These are phyloP conservation scores for Cercospora canescens DNA, from an alignment of 2,329 filamentous ascomycete genomes.

Conservation along the genomic window DNA sequence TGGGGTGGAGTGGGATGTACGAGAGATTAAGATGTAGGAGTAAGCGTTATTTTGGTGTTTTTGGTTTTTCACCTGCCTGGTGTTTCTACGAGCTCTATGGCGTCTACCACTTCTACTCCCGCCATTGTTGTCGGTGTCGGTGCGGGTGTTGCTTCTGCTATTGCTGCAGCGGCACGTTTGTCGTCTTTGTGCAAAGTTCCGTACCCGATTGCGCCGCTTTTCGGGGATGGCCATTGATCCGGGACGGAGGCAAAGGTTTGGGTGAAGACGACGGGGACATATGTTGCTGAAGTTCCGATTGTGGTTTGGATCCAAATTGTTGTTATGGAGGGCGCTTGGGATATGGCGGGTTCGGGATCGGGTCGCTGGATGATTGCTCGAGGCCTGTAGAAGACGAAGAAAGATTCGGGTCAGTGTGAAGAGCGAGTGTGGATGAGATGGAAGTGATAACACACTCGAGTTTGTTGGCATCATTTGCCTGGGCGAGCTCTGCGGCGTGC, in stretches of 20 bases:
- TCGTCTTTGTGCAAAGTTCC: constrained; percentile 24
- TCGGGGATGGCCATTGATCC: constrained; percentile 29
- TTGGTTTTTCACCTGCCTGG: neutral
- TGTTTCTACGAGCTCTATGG: neutral
- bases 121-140: neutral
- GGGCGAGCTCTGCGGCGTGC: neutral
- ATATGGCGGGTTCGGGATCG: constrained; percentile 10
- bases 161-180: neutral
- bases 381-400: constrained; percentile 14
- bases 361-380: constrained; percentile 22
- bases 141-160: neutral
- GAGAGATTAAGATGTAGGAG: too few species aligned
- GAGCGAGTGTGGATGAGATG: neutral
- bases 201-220: constrained; percentile 30
- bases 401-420: neutral
- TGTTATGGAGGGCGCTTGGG: constrained; percentile 27
- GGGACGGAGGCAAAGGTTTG: constrained; percentile 34
- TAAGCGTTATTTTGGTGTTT: too few species aligned
- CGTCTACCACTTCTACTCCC: neutral
- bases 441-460: neutral
- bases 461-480: neutral
- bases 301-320: constrained; percentile 27
- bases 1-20: too few species aligned
- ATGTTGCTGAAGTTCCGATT: constrained; percentile 25
- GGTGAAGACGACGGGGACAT: constrained; percentile 30